These are phyloP conservation scores for Capronia epimyces DNA, from an alignment of 2,329 filamentous ascomycete genomes.

Conservation along the genomic window DNA sequence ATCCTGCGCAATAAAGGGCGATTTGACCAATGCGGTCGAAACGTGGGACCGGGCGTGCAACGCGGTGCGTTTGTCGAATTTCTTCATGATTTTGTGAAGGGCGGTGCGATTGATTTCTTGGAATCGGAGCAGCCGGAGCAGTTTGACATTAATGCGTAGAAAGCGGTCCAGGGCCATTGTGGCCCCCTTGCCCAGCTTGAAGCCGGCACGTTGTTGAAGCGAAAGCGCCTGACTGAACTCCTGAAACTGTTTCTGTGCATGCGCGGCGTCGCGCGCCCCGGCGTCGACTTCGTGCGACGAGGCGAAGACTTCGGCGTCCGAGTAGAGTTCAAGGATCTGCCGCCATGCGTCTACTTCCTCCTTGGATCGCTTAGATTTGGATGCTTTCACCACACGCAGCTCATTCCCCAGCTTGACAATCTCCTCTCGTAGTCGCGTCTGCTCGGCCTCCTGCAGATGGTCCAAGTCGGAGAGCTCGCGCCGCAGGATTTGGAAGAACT, in stretches of 20 bases:
- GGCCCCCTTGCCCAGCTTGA: slow-evolving; percentile 64
- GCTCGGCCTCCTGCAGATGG: slow-evolving; percentile 61
- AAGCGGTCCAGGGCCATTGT: slow-evolving; percentile 62
- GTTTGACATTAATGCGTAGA: slow-evolving; percentile 63
- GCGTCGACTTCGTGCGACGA: slow-evolving; percentile 67
- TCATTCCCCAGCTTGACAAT: slow-evolving; percentile 61
- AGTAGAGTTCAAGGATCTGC: slow-evolving; percentile 73
- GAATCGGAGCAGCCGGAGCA: slow-evolving; percentile 77
- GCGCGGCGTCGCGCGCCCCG: slow-evolving; percentile 59
- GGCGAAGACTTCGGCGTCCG: slow-evolving; percentile 77
- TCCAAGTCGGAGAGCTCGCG: slow-evolving; percentile 66
- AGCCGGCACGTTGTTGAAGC: slow-evolving; percentile 52
- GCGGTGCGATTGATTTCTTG: slow-evolving; percentile 77
- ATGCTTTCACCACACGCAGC: slow-evolving; percentile 56
- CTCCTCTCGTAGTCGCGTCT: slow-evolving; percentile 56
- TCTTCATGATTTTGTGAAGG: slow-evolving; percentile 79
- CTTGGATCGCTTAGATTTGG: slow-evolving; percentile 57
- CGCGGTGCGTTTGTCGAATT: slow-evolving; percentile 81
- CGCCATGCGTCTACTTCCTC: slow-evolving; percentile 70
- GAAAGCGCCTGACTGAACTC: slow-evolving; percentile 58
- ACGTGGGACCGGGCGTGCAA: slow-evolving; percentile 56
- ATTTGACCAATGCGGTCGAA: slow-evolving; percentile 17
- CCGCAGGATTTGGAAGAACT: slow-evolving; percentile 74
- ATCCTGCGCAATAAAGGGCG: slow-evolving; percentile 46
- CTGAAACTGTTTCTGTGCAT: slow-evolving; percentile 62